Evolutionary conservation across 495 filamentous ascomycete species (phyloP), one percentile per base, ranked within the genome.

Genomic region (Penicillium salamii): DNA sequence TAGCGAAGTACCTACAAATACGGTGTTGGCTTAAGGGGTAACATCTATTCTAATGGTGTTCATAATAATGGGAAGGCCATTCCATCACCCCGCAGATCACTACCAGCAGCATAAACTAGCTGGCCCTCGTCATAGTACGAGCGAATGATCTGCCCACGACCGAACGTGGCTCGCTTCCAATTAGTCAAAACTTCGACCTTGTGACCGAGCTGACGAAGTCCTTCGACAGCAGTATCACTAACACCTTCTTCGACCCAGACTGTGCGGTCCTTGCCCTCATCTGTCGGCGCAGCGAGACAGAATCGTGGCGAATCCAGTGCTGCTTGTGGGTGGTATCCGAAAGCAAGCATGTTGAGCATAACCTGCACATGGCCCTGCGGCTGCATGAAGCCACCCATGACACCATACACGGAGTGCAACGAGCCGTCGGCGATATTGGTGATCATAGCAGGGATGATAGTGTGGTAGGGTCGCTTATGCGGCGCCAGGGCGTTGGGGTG

Each of bases 381-480:
- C 74, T 98, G 93, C 95, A 98, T 97, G 69, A 91, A 96, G 26
- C 93, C 93, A 52, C 93, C 93, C 93, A 97, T 97, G 40, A 96
- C 91, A 38, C 93, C 95, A 55, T 89, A 95, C 0, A 96, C 89
- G 32, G 81, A 83, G 61, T 96, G 87, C 49, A 98, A 68, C 14
- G 74, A 82, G 15, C 78, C 78, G 54, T 92, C 89, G 13, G 69
- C 74, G 1, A 80, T 60, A 52, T 90, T 87, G 3, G 93, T 97
- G 38, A 93, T 80, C 65, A 97, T 78, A 0, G 88, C 91, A 0
- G 93, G 91, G 60, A 98, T 98, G 67, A 98, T 97, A 45, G 93
- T 98, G 63, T 97, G 95, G 65, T 97, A 98, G 0, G 93, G 95
- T 14, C 93, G 67, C 71, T 97, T 97, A n/a, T 79, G 64, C 1